Conservation (phyloP, 2,329 filamentous ascomycete genomes). For the Sphaerostilbella broomeana region DNA sequence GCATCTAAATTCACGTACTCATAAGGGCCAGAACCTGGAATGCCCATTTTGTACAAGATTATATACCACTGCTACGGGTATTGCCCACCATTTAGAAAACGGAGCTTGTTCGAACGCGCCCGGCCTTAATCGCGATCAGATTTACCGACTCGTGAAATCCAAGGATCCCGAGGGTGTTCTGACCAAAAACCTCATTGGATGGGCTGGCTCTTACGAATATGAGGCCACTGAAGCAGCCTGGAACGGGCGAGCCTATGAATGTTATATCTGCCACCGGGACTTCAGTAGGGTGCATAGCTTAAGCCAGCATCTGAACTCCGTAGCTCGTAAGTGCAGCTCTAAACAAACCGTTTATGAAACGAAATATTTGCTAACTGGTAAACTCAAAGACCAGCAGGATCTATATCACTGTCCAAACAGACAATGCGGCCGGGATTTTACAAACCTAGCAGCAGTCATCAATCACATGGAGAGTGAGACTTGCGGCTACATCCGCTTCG, state of each 20-base stretch:
- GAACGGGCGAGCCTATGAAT: constrained; percentile 31
- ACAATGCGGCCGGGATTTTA: constrained; percentile 32
- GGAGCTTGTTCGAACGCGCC: constrained; percentile 42
- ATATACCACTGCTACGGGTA: constrained; percentile 45
- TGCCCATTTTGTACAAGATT: constrained; percentile 49
- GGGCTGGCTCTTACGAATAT: constrained; percentile 29
- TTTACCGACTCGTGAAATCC: constrained; percentile 39
- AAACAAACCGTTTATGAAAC: background rate
- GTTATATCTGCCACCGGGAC: constrained; percentile 37
- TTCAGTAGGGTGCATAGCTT: constrained; percentile 33
- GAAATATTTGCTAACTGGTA: background rate
- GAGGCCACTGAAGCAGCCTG: constrained; percentile 33
- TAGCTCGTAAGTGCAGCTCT: constrained; percentile 35
- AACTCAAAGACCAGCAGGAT: constrained; percentile 24
- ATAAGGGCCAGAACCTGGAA: constrained; percentile 36
- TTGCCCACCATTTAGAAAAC: constrained; percentile 48
- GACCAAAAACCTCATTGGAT: constrained; percentile 43
- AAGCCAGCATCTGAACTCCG: constrained; percentile 47
- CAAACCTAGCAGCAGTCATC: constrained; percentile 31
- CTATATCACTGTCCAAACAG: constrained; percentile 36
- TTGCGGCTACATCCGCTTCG: constrained; percentile 33
- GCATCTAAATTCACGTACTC: constrained; percentile 49
- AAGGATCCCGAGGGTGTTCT: constrained; percentile 42
- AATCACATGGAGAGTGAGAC: constrained; percentile 40
- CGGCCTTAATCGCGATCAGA: constrained; percentile 37